Evolutionary conservation across 768 basidiomycete genomes (phyloP), one percentile per base, ranked within the genome.

Genomic region (Lanmaoa pseudosensibilis): DNA sequence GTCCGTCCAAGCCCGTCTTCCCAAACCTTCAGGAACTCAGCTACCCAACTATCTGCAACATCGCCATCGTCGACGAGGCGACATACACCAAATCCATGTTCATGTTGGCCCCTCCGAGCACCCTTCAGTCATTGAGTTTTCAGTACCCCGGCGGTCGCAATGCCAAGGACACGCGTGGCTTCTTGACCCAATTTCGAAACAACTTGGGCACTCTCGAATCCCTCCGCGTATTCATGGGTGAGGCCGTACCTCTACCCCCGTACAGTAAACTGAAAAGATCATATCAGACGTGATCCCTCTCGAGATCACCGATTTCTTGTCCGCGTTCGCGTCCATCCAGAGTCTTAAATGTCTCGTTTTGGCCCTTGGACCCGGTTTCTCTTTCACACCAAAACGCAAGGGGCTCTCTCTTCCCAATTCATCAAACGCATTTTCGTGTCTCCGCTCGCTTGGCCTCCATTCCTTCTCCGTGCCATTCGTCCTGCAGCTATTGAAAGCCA

Each of bases 11-110:
- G 27, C 61, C 65, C 13, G 19, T 65, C 13, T 58, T 66, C 23
- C 63, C 59, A 18, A 67, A 65, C 40, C 63, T 67, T 2, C 62
- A 67, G 57, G 65, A 66, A 40, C 65, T 66, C 32, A 39, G 36
- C 5, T 56, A 55, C 12, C 18, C 54, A 1, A 51, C 53, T 2
- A 53, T 68, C 5, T 68, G 62, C 37, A 67, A 64, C 54, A 60
- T 66, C 16, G 32, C 52, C 34, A 50, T 65, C 50, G 46, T 57
- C 8, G 55, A 64, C 19, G 47, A 41, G 12, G 34, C 55, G 18
- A 57, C 54, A 0, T 66, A 66, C 43, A 51, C 50, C 2, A 56
- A 54, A 45, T 56, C 50, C 32, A 19, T 67, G 21, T 58, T 57
- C 39, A 23, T 50, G 41, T 27, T 66, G 11, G 64, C 46, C 10